phyloP scores from a whole-genome alignment of 345 rosid genomes.

The Turnera subulata region DNA sequence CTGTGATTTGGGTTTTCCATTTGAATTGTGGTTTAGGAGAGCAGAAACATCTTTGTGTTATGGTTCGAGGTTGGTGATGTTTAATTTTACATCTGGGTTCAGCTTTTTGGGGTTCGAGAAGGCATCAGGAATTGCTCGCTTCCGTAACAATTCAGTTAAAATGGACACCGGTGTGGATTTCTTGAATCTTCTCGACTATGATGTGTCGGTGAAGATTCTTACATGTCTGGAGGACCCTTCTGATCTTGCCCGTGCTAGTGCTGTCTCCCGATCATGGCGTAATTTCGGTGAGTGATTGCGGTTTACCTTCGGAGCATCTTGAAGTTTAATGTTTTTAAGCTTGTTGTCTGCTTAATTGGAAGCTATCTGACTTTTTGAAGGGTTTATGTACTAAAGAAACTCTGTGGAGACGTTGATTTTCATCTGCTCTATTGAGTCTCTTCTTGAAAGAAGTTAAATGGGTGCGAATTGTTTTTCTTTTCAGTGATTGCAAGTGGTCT shows the following conservation, averaged over 20 bases:
- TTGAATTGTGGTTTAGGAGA: background rate
- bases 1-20: background rate
- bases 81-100: conserved; percentile 5
- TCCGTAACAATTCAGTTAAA: background rate
- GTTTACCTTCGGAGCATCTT: background rate
- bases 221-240: conserved; percentile 50
- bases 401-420: background rate
- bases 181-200: conserved; percentile 41
- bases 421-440: background rate
- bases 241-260: conserved; percentile 63
- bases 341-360: no score
- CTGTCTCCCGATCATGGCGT: conserved; percentile 68
- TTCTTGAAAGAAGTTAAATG: background rate
- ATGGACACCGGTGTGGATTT: conserved; percentile 50
- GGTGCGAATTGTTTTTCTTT: conserved; percentile 7
- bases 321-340: background rate
- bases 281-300: conserved; percentile 47
- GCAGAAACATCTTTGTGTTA: no score
- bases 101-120: background rate
- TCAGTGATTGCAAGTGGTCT: conserved; percentile 60
- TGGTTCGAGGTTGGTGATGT: no score
- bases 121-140: background rate
- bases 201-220: conserved; percentile 46
- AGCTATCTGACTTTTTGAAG: no score
- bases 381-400: no score